Conservation (phyloP, 129 eudicot genomes). For the Glebionis coronaria region DNA sequence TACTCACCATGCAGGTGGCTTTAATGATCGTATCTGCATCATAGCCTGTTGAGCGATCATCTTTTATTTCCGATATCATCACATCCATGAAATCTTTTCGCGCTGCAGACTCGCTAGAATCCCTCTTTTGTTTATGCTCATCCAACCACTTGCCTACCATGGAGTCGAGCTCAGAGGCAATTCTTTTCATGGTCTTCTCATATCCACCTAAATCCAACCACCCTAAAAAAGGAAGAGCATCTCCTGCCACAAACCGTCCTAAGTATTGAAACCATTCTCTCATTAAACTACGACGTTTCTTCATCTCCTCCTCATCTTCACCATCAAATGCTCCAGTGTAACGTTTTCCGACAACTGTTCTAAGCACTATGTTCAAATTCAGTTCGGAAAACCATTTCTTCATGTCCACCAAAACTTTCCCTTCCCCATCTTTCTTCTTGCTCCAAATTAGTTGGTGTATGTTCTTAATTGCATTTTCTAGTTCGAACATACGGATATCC, state of each 20-base stretch:
- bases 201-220: constrained; percentile 15
- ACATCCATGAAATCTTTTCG: constrained; percentile 7
- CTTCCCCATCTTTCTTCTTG: not conserved
- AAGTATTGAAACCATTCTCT: not conserved
- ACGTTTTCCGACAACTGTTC: constrained; percentile 7
- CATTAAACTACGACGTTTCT: not conserved
- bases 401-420: constrained; percentile 7
- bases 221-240: not conserved
- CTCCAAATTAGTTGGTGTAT: not conserved
- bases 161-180: not conserved
- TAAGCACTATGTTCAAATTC: not conserved
- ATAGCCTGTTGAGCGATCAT: not conserved
- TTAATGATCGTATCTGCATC: constrained; percentile 8
- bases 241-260: constrained; percentile 3
- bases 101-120: not conserved
- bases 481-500: constrained; percentile 2
- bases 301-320: not conserved
- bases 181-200: constrained; percentile 10
- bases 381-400: constrained; percentile 11
- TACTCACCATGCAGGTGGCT: constrained; percentile 8
- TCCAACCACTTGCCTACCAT: not conserved
- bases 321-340: not conserved
- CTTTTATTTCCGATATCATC: constrained; percentile 7
- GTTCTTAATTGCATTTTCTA: not conserved
- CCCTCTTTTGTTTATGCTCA: not conserved